Base-by-base conservation (phyloP, 345 rosid genomes). In the Theobroma cacao region DNA sequence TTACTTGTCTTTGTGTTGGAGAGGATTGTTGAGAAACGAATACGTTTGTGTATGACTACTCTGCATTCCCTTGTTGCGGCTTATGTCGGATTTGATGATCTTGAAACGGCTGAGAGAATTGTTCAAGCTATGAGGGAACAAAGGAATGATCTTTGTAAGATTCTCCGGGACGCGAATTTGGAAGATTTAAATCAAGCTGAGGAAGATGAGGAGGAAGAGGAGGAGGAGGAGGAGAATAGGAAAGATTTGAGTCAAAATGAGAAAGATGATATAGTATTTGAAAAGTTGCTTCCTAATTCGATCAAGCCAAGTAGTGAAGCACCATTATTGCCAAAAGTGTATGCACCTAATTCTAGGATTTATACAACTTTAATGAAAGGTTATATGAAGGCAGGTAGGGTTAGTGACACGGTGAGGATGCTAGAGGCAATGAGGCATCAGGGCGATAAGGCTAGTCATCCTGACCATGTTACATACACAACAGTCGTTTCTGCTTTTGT, bases 361-460 rank as follows among this genome's bases (percentile, higher is more conserved):
- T 95, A 93, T 87, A 92, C 98, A 0, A 95, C 95, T 55, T 59
- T 95, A 48, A 95, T 95, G 98, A 95, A 95, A 86, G 98, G 98
- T 78, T 95, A 95, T 71, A 95, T 95, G 99, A 91, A 89, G 78
- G 85, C 80, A 33, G 92, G 99, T 17, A 91, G 96, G 6, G 93
- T 91, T 45, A 80, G 80, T 0, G 94, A 93, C 62, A 90, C 96
- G 0, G 92, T 90, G 45, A 88, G 94, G 59, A 91, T 85, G 93
- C 85, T 95, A 7, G 98, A 93, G 87, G 99, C 98, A 8, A 95
- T 93, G 98, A 85, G 89, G 76, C 84, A 69, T 72, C 91, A 92
- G 78, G 94, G 87, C 58, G 92, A 91, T 77, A 81, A 64, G 4
- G 81, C 82, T 0, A 91, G 97, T 76, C 97, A 88, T 53, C 98